Evolutionary conservation across 108 stramenopile species (phyloP), one percentile per base, ranked within the genome.

Genomic region (Fragilariopsis cylindrus): DNA sequence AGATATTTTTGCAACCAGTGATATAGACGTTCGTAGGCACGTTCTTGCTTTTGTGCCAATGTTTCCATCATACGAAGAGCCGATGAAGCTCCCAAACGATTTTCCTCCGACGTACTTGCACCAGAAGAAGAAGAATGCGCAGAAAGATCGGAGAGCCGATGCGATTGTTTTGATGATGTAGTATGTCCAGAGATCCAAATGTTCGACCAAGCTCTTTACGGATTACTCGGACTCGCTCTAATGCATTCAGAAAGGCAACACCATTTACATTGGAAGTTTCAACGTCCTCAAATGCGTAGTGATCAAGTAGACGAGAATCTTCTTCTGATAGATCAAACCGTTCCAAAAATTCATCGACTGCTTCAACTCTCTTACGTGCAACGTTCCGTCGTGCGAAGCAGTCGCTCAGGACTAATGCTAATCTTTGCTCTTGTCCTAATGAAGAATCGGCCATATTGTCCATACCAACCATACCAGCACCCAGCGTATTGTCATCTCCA

Each of bases 61-160:
- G 76, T 65, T 74, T 95, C 94, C 90, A 95, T 91, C 94, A 95
- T 95, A 21, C 91, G 78, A 30, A 92, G 65, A 1, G 94, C 91
- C 39, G 90, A 91, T 8, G 89, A 81, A 6, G 89, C 79, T 5
- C 91, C 91, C 39, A 94, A 65, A 42, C 67, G 72, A 50, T 69
- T 79, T 47, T 70, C 62, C 13, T 71, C 75, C 9, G 11, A 41
- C 30, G 30, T 2, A 30, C 2, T 30, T 30, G 30, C 30, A 18
- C 16, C 57, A 39, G 57, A 18, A 45, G 58, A 57, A n/a, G 62
- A 40, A 50, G 53, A 50, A 50, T 39, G 21, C 12, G 21, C 30
- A 18, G 49, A n/a, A 8, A 54, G 9, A 54, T 49, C 44, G 13
- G 52, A 41, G 4, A 45, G 39, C 13, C 50, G 47, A 16, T 65